Evolutionary conservation across 495 filamentous ascomycete species (phyloP), one percentile per base, ranked within the genome.

Genomic region (Clavariopsis aquatica): DNA sequence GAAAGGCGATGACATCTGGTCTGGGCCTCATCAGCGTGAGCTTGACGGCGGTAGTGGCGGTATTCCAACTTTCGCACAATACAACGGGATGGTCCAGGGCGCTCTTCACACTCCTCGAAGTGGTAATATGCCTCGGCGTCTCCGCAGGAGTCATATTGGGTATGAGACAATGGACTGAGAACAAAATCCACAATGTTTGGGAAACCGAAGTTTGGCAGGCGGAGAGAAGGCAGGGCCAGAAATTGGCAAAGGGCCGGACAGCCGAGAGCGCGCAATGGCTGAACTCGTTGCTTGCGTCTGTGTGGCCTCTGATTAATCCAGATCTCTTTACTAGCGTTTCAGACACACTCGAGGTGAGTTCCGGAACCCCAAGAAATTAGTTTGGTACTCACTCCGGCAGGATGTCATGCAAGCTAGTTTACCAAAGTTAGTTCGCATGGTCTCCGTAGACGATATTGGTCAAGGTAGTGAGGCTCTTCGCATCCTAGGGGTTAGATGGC

Each of bases 281-380:
- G 20, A 90, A 89, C 70, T 82, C 80, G 15, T 57, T 90, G 12
- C 71, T 90, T 15, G 74, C 79, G 1, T 82, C 85, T 0, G 74
- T 90, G 23, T 90, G 87, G 87, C 85, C 85, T 0, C 75, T 90
- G 27, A 79, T 90, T 71, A 90, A 90, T 69, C 87, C 87, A 0
- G 86, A 89, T 66, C 76, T 90, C 2, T 89, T 90, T 59, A 78
- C 80, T 3, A 83, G 81, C 29, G 65, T 90, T 2, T 80, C 82
- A 7, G 87, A 89, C 68, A 86, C 81, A 49, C 78, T 89, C 10
- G 87, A 89, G 69, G 72, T 74, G 61, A 24, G 64, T 19, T 24
- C 29, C 29, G 5, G 9, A 1, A 7, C 12, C 38, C 46, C 3
- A 34, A 27, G 15, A 29, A 46, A 20, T 13, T 19, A 31, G 38